Conservation (phyloP, 1,284 basidiomycete species). For the Ustilago shanxiensis region DNA sequence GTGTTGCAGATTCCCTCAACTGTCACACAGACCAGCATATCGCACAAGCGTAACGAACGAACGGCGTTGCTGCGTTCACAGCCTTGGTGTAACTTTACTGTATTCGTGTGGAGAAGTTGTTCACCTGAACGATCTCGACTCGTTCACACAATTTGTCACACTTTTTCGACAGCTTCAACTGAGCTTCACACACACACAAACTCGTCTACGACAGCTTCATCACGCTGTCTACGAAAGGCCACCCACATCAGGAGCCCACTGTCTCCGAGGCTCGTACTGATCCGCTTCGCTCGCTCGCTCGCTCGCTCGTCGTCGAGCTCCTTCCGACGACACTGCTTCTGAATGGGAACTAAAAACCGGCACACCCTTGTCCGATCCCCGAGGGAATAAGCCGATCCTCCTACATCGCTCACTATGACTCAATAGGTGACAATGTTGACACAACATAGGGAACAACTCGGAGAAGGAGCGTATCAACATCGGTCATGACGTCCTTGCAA, state of each 20-base stretch:
- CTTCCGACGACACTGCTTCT: no score
- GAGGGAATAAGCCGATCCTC: no score
- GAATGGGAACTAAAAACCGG: no score
- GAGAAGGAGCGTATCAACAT: no score
- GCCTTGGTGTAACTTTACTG: no score
- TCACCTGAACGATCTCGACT: not conserved
- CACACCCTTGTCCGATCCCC: no score
- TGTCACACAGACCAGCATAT: not conserved
- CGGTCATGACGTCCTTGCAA: constrained; percentile 19
- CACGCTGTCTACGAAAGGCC: not conserved
- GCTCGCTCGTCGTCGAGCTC: no score
- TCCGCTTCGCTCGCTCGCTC: not conserved
- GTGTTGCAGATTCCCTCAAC: not conserved
- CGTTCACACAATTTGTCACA: not conserved
- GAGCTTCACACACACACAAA: not conserved
- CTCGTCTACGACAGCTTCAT: not conserved
- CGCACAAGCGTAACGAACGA: not conserved
- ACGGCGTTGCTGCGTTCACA: not conserved
- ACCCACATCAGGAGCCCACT: not conserved
- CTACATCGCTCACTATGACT: constrained; percentile 13
- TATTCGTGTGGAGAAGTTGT: no score
- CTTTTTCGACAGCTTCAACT: not conserved
- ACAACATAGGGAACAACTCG: no score
- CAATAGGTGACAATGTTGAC: not conserved
- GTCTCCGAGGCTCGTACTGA: not conserved